phyloP scores from a whole-genome alignment of 1,139 yeast species.

The Torulaspora globosa region DNA sequence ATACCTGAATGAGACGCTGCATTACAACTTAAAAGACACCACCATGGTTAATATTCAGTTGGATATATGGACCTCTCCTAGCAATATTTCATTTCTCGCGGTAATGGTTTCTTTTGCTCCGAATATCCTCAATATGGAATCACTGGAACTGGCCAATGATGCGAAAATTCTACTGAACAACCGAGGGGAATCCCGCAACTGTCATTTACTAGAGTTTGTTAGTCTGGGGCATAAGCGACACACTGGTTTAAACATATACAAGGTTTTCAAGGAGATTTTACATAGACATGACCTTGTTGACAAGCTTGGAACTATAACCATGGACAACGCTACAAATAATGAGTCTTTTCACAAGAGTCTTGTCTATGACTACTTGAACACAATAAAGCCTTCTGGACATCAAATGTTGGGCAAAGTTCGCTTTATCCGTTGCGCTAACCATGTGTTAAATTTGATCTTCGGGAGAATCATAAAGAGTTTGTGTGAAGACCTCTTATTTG shows the following conservation, averaged over 20 bases:
- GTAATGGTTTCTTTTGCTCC: constrained; percentile 10
- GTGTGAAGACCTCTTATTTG: no score
- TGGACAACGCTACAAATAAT: background rate
- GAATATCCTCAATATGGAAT: constrained; percentile 5
- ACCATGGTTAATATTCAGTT: constrained; percentile 10
- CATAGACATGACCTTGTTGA: background rate
- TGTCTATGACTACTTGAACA: no score
- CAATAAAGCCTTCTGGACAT: no score
- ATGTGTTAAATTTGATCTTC: no score
- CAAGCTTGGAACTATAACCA: background rate
- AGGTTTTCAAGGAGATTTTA: background rate
- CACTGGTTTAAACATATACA: background rate
- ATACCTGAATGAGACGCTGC: no score
- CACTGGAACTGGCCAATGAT: background rate
- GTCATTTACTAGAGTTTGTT: background rate
- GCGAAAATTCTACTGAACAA: background rate
- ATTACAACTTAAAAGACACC: background rate
- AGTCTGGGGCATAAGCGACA: background rate
- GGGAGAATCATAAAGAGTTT: no score
- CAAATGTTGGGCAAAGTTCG: no score
- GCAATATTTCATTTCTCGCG: constrained; percentile 8
- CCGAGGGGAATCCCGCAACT: background rate
- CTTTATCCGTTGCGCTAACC: no score
- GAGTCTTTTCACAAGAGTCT: background rate
- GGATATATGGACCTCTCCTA: constrained; percentile 8